Base-by-base conservation (phyloP, 441 rosid genomes). In the Eutrema salsugineum region DNA sequence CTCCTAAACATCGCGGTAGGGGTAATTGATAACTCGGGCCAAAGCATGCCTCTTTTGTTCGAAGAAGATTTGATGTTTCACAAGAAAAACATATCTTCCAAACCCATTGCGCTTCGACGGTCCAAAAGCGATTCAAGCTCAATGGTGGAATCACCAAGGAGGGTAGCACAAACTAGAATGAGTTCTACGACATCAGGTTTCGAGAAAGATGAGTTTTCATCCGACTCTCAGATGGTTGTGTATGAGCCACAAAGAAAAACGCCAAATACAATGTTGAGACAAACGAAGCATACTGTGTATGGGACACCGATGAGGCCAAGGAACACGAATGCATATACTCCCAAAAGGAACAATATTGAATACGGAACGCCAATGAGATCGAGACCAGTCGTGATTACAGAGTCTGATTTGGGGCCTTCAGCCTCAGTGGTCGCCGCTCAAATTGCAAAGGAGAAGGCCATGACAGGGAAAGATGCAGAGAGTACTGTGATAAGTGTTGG, bases 391-490 rank as follows among this genome's bases (percentile, higher is more conserved):
- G 61, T 76, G 19, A 76, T 76, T 17, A 69, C 79, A 19, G 79
- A 76, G 40, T 80, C 86, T 6, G 97, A 92, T 16, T 84, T 91
- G 10, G 99, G 97, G 8, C 99, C 99, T 0, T 94, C 99, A 0
- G 97, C 97, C 0, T 94, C 97, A 0, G 85, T 91, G 8, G 97
- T 91, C 19, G 99, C 97, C 0, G 97, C 96, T 0, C 97, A 97
- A 5, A 94, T 91, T 0, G 96, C 99, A 3, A 86, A 80, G 62
- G 97, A 96, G 35, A 56, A 63, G 39, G 70, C 75, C 0, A 27
- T 69, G 35, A 3, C 61, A 38, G 79, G 75, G 39, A 76, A 35
- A 69, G 75, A 76, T 47, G 71, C 54, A 1, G 79, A 76, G 15
- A 69, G 79, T 47, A 76, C 79, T 10, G 79, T 69, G 16, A 76